A percentile compares a stretch with the other conserved stretches of the same genome.
phyloP scores from a whole-genome alignment of 108 stramenopile species.

The Cyclotella kingstonii region DNA sequence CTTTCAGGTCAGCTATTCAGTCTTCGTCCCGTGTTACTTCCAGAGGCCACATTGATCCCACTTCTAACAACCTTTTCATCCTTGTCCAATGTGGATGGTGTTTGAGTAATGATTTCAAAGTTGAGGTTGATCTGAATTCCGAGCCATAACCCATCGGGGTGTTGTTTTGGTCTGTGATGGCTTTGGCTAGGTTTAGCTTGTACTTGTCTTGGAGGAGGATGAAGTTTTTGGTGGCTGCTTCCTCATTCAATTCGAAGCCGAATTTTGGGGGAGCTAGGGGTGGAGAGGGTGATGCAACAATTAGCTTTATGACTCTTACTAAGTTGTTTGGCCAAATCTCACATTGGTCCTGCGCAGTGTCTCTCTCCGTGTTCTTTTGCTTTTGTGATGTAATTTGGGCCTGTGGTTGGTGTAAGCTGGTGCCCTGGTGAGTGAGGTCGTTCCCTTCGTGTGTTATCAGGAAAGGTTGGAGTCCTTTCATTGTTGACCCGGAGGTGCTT shows the following conservation, averaged over 20 bases:
- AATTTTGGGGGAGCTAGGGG: conserved; percentile 1
- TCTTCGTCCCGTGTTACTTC: background rate
- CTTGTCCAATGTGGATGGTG: conserved; percentile 21
- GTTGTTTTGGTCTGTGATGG: conserved; percentile 1
- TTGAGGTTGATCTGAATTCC: background rate
- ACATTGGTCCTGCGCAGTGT: no score
- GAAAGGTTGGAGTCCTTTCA: no score
- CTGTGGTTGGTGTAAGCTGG: no score
- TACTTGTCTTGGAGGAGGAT: conserved; percentile 3
- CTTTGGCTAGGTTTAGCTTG: background rate
- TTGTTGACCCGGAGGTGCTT: no score
- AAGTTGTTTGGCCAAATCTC: background rate
- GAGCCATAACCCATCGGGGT: conserved; percentile 3
- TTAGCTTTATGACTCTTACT: background rate
- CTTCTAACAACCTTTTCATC: background rate
- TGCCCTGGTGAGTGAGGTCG: no score
- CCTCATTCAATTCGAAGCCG: background rate
- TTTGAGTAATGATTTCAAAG: background rate
- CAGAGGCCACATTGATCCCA: conserved; percentile 10
- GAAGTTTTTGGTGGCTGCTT: conserved; percentile 5
- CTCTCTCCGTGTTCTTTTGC: no score
- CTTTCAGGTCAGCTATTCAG: background rate
- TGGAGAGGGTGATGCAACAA: background rate
- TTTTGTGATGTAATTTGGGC: no score
- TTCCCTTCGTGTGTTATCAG: no score